Conservation (phyloP, 2,329 filamentous ascomycete species). For the Pestalotiopsis fici region DNA sequence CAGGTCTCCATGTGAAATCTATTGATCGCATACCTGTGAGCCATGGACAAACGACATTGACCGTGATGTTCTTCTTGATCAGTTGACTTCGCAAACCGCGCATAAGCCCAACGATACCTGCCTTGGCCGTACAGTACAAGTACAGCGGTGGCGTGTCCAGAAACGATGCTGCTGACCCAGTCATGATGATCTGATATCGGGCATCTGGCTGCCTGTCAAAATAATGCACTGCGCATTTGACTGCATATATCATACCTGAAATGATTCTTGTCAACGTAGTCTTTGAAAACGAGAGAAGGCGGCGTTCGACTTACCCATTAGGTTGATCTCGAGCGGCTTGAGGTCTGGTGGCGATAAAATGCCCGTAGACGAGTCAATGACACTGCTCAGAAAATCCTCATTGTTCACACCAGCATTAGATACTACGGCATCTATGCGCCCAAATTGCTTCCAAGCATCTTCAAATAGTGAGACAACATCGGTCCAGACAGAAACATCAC, state of each 20-base stretch:
- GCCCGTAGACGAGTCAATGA: not conserved
- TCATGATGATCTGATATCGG: not conserved
- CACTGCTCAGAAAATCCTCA: not conserved
- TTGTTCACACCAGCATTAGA: constrained; percentile 1
- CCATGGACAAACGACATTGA: not conserved
- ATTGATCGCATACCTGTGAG: not conserved
- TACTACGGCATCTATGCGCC: not conserved
- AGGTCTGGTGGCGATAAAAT: not conserved
- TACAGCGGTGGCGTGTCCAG: not conserved
- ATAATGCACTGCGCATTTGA: not conserved
- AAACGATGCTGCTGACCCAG: not conserved
- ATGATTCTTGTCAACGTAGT: not conserved
- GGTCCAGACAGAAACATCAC: not conserved
- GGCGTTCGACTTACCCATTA: not conserved
- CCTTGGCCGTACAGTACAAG: not conserved
- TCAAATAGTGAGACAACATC: not conserved
- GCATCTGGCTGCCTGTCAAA: not conserved
- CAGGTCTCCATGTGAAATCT: too few species aligned
- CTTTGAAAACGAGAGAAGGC: not conserved
- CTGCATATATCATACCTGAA: not conserved
- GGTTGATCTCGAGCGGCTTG: not conserved
- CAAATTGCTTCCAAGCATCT: not conserved
- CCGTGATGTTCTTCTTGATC: not conserved
- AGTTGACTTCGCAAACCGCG: not conserved
- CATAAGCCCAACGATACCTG: not conserved